phyloP scores from a whole-genome alignment of 2,329 filamentous ascomycete species.

The Cryphonectria radicalis region DNA sequence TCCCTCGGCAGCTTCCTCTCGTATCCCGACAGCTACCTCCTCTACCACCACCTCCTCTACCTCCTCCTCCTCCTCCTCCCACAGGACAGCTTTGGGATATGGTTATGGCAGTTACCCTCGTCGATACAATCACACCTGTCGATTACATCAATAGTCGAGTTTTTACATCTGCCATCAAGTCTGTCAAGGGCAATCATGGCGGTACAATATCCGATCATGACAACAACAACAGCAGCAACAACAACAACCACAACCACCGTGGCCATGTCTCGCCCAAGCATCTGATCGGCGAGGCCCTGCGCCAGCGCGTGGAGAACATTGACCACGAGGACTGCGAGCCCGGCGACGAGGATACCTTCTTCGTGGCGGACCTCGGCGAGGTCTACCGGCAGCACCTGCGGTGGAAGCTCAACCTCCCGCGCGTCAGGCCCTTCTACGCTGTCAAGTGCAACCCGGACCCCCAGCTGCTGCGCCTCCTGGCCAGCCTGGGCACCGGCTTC shows the following conservation, averaged over 20 bases:
- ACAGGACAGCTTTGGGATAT: constrained; percentile 54
- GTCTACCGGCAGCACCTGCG: constrained; percentile 98
- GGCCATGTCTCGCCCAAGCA: constrained; percentile 66
- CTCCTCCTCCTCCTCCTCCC: constrained; percentile 1
- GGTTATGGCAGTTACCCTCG: constrained; percentile 67
- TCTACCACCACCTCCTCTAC: no score
- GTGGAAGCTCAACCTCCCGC: constrained; percentile 93
- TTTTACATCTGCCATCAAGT: constrained; percentile 41
- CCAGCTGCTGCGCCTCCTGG: constrained; percentile 84
- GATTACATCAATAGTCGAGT: constrained; percentile 55
- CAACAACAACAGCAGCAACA: constrained; percentile 32
- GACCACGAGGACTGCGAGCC: constrained; percentile 87
- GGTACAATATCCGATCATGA: constrained; percentile 40
- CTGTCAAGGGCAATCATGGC: constrained; percentile 36
- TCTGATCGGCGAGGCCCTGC: constrained; percentile 84
- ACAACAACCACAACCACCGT: constrained; percentile 38
- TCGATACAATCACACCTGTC: constrained; percentile 58
- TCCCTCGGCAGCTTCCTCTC: constrained; percentile 16
- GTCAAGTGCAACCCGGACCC: constrained; percentile 99
- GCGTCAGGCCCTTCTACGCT: constrained; percentile 96
- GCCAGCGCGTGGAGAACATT: constrained; percentile 80
- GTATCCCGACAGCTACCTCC: constrained; percentile 32
- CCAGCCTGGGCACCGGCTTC: constrained; percentile 89
- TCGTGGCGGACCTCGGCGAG: constrained; percentile 96
- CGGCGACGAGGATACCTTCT: constrained; percentile 97